Evolutionary conservation across 345 rosid genomes (phyloP).

Genomic region (Linum trigynum): DNA sequence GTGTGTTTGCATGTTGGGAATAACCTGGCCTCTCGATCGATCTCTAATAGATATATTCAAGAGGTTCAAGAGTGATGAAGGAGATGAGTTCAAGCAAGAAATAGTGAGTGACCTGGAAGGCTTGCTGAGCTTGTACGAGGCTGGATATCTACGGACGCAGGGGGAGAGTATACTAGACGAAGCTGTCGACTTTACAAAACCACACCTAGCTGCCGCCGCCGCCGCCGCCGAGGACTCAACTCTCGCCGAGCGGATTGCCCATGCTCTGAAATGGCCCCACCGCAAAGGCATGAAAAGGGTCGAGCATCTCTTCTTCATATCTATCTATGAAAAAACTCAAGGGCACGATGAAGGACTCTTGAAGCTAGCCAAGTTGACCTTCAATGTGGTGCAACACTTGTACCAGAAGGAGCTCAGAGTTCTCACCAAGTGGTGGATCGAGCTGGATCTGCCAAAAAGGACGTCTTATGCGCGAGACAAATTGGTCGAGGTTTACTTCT

Average conservation of each 20-base stretch:
- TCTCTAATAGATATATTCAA: conserved; percentile 12
- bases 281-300: no score
- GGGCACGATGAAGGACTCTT: conserved; percentile 6
- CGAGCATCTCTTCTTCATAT: no score
- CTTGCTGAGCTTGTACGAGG: conserved; percentile 2
- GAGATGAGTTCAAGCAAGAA: conserved; percentile 17
- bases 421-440: conserved; percentile 11
- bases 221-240: not conserved
- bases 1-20: no score
- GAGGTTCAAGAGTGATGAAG: conserved; percentile 10
- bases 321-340: not conserved
- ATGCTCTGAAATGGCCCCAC: no score
- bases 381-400: no score
- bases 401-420: not conserved
- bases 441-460: not conserved
- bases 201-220: not conserved
- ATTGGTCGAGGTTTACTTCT: not conserved
- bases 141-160: conserved; percentile 7
- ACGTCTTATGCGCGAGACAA: no score
- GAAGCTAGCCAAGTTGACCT: not conserved
- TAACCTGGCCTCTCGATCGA: no score
- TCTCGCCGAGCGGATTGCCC: not conserved
- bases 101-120: conserved; percentile 10
- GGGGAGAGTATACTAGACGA: conserved; percentile 17
- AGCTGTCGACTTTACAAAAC: conserved; percentile 11